Evolutionary conservation across 176 grass and related monocot genomes (phyloP), one percentile per base, ranked within the genome.

Genomic region (Juncus effusus): DNA sequence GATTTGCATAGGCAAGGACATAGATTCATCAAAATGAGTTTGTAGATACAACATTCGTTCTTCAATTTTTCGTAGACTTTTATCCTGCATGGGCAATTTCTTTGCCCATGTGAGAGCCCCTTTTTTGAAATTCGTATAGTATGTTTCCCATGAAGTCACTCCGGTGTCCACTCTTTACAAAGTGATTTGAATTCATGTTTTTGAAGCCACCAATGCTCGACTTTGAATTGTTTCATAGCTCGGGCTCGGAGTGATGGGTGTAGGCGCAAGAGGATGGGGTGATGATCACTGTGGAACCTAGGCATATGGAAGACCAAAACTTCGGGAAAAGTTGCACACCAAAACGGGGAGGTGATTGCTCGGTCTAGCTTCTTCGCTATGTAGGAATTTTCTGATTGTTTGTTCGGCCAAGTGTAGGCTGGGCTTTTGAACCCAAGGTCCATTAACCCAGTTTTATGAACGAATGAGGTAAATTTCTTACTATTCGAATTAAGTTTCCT

Each of bases 251-350:
- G 7, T 13, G 4, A 3, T 13, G 3, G 11, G 16, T 42, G 35
- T 3, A 45, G 42, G 7, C 3, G 42, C 2, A 63, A 10, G 11
- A 63, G n/a, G 6, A 63, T 63, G 10, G 61, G 61, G 10, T 36
- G 37, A n/a, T 63, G 61, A n/a, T 63, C 61, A 10, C 61, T 63
- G 36, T 41, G 40, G n/a, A 63, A 38, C 61, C 16, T 38, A 13
- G 61, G 7, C 2, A 63, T 11, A 6, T 63, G 61, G 9, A 40
- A 40, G 2, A 63, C 36, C 10, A 40, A 40, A 0, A 36, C 16
- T 7, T n/a, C 35, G 0, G 61, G 61, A 4, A 13, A 42, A 2
- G 12, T 2, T 2, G 9, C 10, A 4, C 8, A 37, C 61, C 61
- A 63, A 2, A 6, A 38, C 2, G 36, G 3, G 5, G 1, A 39